Conservation (phyloP, 345 rosid genomes). For the Brassica juncea region DNA sequence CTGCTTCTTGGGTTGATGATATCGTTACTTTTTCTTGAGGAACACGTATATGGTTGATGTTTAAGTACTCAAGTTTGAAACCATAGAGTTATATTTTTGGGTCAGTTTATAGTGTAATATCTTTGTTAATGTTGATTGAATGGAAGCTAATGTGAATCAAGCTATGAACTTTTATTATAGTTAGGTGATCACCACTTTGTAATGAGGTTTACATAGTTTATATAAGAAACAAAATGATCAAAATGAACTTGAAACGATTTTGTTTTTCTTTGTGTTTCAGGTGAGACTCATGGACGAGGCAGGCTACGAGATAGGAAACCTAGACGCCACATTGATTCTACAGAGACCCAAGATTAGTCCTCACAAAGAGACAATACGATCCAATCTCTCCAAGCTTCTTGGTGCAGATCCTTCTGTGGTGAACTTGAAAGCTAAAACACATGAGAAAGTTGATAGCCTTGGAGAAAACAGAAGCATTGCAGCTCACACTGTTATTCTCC, state of each 20-base stretch:
- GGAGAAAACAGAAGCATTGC: conserved; percentile 94
- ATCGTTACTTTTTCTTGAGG: not conserved
- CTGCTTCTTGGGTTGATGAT: not conserved
- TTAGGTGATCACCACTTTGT: not conserved
- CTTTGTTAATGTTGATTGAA: not conserved
- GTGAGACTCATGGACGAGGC: conserved; percentile 88
- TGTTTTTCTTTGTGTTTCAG: conserved; percentile 36
- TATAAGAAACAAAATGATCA: not conserved
- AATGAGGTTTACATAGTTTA: not conserved
- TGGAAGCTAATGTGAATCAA: not conserved
- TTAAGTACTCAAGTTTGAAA: not conserved
- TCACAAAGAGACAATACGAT: conserved; percentile 70
- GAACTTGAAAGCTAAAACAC: conserved; percentile 88
- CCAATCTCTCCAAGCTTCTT: conserved; percentile 68
- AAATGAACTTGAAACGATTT: not conserved
- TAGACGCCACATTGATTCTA: conserved; percentile 87
- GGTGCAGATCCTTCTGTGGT: conserved; percentile 77
- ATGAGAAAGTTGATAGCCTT: conserved; percentile 88
- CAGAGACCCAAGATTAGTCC: conserved; percentile 91
- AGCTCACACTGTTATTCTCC: conserved; percentile 89
- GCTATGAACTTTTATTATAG: not conserved
- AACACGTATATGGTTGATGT: not conserved
- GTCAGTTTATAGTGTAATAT: not conserved
- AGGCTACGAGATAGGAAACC: conserved; percentile 87
- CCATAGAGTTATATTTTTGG: not conserved